Evolutionary conservation across 305 asterid species (phyloP), one percentile per base, ranked within the genome.

Genomic region (Fraxinus velutina): DNA sequence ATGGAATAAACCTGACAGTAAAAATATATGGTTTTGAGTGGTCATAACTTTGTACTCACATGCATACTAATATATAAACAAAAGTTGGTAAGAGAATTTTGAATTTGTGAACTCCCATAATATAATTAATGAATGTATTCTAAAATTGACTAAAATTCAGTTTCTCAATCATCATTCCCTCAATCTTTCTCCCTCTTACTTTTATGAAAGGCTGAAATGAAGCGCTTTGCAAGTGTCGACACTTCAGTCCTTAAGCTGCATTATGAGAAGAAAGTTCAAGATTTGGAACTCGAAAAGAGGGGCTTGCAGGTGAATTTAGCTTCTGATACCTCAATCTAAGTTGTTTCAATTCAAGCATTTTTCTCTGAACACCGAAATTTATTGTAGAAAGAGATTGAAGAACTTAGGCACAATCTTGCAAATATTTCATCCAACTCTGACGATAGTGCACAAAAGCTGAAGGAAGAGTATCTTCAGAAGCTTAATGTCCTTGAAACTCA

Each of bases 401-500:
- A 89, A 37, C 97, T 96, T 24, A 85, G 90, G 85, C 89, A 87
- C 85, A 94, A 89, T 82, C 95, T 91, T 79, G 79, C 96, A 73
- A 88, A 86, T 84, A 92, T 94, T 82, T 90, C 93, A 50, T 89
- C 92, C 75, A 91, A 88, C 78, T 91, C 98, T 78, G 99, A 91
- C 83, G 98, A 90, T 74, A 87, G 98, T 87, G 97, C 99, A 84
- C 99, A 96, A 79, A 94, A 89, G 90, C 83, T 96, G 86, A 96
- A 96, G 87, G 92, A 92, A 80, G 97, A 93, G 81, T 96, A 96
- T 90, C 98, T 94, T 87, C 99, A 96, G 84, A 96, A 96, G 85
- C 87, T 96, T 84, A 96, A 93, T 86, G 85, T 81, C 78, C 98
- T 96, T 17, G 99, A 96, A 92, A 84, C 89, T 80, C 98, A 96